Conservation (phyloP, 148 eudicot species). For the Cornus florida region DNA sequence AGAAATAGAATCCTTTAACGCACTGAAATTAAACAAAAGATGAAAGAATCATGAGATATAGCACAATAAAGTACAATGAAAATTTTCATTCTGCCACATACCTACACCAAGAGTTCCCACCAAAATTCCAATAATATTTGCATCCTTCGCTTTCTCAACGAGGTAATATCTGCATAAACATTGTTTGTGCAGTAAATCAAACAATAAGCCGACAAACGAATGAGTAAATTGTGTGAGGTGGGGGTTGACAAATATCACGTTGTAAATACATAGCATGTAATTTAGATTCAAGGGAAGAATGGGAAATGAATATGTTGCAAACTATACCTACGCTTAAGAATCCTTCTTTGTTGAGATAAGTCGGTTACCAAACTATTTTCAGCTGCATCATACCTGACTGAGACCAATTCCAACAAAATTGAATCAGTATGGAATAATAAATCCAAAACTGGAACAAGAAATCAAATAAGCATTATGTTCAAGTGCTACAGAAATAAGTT, state of each 20-base stretch:
- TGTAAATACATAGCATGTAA: not conserved
- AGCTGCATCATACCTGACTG: conserved; percentile 87
- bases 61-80: not conserved
- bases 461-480: not conserved
- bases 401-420: conserved; percentile 31
- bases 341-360: conserved; percentile 62
- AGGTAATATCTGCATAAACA: conserved; percentile 73
- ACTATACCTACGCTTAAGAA: conserved; percentile 88
- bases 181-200: not conserved
- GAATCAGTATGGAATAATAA: not conserved
- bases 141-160: conserved; percentile 98
- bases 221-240: not conserved
- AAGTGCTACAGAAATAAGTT: not conserved
- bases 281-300: not conserved
- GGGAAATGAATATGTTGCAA: not conserved
- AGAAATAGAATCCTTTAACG: not conserved
- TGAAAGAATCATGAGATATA: not conserved
- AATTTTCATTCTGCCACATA: conserved; percentile 28
- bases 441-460: not conserved
- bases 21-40: not conserved
- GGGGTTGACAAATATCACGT: not conserved
- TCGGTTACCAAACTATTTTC: conserved; percentile 59
- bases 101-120: conserved; percentile 99
- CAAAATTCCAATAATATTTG: conserved; percentile 85
- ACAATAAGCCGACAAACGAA: not conserved